phyloP scores from a whole-genome alignment of 2,329 filamentous ascomycete species.

The Cladosporium sp. region DNA sequence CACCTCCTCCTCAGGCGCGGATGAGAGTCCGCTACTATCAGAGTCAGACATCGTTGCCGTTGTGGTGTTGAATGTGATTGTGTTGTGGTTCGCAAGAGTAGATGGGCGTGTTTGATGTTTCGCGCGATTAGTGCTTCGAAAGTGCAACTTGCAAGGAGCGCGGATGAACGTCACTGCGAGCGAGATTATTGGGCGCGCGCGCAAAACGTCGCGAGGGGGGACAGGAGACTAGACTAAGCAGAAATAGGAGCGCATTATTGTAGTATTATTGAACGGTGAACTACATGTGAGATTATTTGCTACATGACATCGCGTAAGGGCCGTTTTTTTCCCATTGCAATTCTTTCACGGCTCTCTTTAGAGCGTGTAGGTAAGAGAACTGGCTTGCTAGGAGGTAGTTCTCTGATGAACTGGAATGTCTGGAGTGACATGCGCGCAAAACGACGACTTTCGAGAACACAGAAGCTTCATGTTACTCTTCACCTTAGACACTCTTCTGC shows the following conservation, averaged over 20 bases:
- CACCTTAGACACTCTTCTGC: too few species aligned
- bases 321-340: too few species aligned
- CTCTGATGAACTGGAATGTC: too few species aligned
- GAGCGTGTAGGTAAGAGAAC: too few species aligned
- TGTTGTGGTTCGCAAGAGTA: slow-evolving; percentile 2
- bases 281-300: not conserved
- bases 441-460: too few species aligned
- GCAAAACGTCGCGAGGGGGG: not conserved
- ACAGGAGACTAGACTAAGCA: not conserved
- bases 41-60: slow-evolving; percentile 39
- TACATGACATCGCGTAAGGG: too few species aligned
- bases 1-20: slow-evolving; percentile 55
- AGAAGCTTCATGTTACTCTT: too few species aligned
- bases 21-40: slow-evolving; percentile 55
- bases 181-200: not conserved
- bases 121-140: not conserved
- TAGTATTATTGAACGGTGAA: not conserved
- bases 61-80: slow-evolving; percentile 3
- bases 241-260: too few species aligned
- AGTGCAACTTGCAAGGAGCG: not conserved
- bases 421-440: too few species aligned
- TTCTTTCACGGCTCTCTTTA: too few species aligned
- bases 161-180: not conserved
- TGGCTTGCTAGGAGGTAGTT: too few species aligned
- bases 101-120: too few species aligned